Evolutionary conservation across 345 rosid species (phyloP), one percentile per base, ranked within the genome.

Genomic region (Aurinia saxatilis): DNA sequence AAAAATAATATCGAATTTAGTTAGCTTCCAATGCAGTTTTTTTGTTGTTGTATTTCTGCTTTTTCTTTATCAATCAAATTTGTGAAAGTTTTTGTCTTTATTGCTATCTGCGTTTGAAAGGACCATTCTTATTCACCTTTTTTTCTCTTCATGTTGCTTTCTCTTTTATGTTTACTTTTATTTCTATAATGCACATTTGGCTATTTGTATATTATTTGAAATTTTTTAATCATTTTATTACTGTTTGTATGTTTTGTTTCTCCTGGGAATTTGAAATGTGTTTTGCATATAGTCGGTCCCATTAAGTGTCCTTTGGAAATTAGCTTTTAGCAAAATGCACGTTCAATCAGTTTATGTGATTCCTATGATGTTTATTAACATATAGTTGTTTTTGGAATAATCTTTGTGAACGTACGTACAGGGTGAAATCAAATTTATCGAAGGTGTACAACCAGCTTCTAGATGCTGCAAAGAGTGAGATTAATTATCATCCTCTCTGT

Each of bases 391-490:
- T 21, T 21, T 21, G 25, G 27, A 49, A 21, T 21, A n/a, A 51
- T 39, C 8, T 0, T 16, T 7, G 52, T 57, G 66, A 64, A 37
- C n/a, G n/a, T n/a, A n/a, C n/a, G n/a, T n/a, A n/a, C 86, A 89
- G 96, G 95, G 80, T 34, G 98, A 91, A 50, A 60, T 82, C 30
- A 91, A 84, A 72, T 78, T 84, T 23, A 47, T 79, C 0, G 71
- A 82, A 61, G 77, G 85, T 13, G 76, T 80, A 17, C 84, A 76
- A 65, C 87, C 84, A 5, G 84, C 98, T 46, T 86, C 96, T 55
- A 73, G 37, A 77, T 82, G 65, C 83, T 89, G 96, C 91, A 87
- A 92, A 77, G 98, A 85, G 98, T 92, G 77, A 41, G 95, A 47
- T 60, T 9, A n/a, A n/a, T n/a, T n/a, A n/a, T n/a, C n/a, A 51